Conservation (phyloP, 2,329 filamentous ascomycete species). For the Paecilomyces fulvus region DNA sequence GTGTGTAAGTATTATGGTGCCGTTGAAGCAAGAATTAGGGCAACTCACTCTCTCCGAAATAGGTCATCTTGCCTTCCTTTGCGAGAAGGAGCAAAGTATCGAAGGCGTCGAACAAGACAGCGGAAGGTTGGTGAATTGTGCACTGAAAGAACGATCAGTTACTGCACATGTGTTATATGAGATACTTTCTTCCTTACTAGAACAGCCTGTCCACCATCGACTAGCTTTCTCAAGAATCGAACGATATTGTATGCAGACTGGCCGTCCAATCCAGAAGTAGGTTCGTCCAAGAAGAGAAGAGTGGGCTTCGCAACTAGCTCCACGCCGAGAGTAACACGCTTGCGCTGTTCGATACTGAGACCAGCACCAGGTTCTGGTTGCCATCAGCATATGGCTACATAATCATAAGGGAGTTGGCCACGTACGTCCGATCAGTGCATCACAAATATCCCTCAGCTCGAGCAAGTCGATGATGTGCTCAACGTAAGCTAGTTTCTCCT, state of each 20-base stretch:
- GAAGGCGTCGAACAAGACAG: conserved; percentile 58
- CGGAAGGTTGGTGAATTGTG: conserved; percentile 64
- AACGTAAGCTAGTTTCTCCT: conserved; percentile 57
- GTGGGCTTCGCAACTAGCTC: conserved; percentile 53
- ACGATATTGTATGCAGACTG: conserved; percentile 51
- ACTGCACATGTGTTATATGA: not conserved
- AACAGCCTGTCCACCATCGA: conserved; percentile 58
- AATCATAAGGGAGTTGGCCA: not conserved
- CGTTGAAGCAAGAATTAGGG: not conserved
- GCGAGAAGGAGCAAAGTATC: conserved; percentile 57
- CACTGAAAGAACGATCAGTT: conserved; percentile 12
- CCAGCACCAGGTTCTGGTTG: conserved; percentile 43
- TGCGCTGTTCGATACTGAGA: conserved; percentile 57
- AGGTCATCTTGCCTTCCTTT: conserved; percentile 57
- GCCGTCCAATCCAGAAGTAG: conserved; percentile 56
- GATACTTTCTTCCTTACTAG: conserved; percentile 34
- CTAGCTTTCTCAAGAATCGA: conserved; percentile 58
- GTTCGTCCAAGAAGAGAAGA: conserved; percentile 55
- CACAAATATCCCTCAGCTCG: conserved; percentile 55
- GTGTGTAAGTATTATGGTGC: not conserved
- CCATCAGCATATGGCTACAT: not conserved
- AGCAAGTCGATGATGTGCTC: conserved; percentile 58
- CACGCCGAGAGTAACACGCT: conserved; percentile 53
- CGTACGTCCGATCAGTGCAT: conserved; percentile 51
- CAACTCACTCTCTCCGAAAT: conserved; percentile 49